Evolutionary conservation across 345 rosid genomes (phyloP).

Genomic region (Eucalyptus tenuipes): DNA sequence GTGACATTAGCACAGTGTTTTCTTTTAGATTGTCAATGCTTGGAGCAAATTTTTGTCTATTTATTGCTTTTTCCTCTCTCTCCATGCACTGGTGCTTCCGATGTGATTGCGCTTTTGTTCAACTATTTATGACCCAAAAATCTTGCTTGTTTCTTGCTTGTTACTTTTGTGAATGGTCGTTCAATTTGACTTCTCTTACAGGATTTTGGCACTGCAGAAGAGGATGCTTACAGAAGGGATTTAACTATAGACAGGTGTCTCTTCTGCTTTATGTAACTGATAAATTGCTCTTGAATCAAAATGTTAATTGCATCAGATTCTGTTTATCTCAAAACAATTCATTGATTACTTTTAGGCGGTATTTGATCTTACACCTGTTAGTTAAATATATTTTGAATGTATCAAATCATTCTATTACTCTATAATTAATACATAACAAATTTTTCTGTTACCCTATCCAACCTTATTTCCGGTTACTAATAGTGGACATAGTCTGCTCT

Average conservation of each 20-base stretch:
- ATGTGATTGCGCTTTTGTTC: neutral
- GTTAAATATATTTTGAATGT: no score
- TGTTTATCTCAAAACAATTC: neutral
- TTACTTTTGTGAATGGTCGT: neutral
- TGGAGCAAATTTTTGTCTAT: neutral
- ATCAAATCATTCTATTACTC: no score
- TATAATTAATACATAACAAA: no score
- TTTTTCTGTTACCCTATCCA: no score
- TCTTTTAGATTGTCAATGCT: neutral
- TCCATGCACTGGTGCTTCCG: neutral
- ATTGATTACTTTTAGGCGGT: no score
- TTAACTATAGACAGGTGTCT: slow-evolving; percentile 32
- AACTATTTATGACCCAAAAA: neutral
- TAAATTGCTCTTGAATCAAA: neutral
- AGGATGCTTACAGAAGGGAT: slow-evolving; percentile 91
- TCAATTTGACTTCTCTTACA: neutral
- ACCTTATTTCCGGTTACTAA: no score
- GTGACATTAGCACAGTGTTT: neutral
- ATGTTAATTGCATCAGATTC: neutral
- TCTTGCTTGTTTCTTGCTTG: neutral
- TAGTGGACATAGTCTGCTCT: no score
- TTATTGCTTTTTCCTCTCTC: neutral
- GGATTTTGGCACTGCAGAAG: slow-evolving; percentile 89
- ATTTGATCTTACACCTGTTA: no score
- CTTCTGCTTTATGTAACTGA: no score